Conservation (phyloP, 2,329 filamentous ascomycete species). For the Colletotrichum sp. region DNA sequence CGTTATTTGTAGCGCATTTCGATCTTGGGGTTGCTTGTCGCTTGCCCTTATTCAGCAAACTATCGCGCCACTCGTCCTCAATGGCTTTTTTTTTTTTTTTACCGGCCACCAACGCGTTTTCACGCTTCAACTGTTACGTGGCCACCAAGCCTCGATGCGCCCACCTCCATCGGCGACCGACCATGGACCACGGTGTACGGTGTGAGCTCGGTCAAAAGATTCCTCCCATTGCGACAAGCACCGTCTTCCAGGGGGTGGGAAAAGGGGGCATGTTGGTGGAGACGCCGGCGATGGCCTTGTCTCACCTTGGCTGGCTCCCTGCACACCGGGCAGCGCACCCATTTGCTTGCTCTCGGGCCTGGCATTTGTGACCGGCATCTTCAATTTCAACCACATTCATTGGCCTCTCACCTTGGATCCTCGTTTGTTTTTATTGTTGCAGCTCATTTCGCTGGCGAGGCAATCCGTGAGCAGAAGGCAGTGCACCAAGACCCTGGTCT, state of each 20-base stretch:
- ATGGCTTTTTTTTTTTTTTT: neutral
- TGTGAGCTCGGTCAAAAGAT: slow-evolving; percentile 13
- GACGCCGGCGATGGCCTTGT: slow-evolving; percentile 7
- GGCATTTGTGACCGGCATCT: slow-evolving; percentile 4
- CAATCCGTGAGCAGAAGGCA: neutral
- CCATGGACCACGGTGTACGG: neutral
- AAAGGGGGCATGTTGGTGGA: slow-evolving; percentile 1
- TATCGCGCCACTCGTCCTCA: neutral
- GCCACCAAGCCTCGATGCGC: neutral
- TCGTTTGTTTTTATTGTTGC: slow-evolving; percentile 23
- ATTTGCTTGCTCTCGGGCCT: neutral
- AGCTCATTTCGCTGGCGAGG: slow-evolving; percentile 28
- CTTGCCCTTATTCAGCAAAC: neutral
- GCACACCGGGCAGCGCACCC: slow-evolving; percentile 4
- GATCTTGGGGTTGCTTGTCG: neutral
- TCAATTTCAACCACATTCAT: slow-evolving; percentile 6
- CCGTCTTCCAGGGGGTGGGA: neutral
- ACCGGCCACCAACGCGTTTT: neutral
- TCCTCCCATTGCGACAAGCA: neutral
- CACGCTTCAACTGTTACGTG: neutral
- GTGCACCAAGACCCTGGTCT: slow-evolving; percentile 1
- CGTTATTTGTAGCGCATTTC: neutral
- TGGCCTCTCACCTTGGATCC: slow-evolving; percentile 6
- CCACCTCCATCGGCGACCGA: neutral
- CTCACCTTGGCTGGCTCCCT: slow-evolving; percentile 10